Evolutionary conservation across 331 rosid species (phyloP).

Genomic region (Stylosanthes scabra): DNA sequence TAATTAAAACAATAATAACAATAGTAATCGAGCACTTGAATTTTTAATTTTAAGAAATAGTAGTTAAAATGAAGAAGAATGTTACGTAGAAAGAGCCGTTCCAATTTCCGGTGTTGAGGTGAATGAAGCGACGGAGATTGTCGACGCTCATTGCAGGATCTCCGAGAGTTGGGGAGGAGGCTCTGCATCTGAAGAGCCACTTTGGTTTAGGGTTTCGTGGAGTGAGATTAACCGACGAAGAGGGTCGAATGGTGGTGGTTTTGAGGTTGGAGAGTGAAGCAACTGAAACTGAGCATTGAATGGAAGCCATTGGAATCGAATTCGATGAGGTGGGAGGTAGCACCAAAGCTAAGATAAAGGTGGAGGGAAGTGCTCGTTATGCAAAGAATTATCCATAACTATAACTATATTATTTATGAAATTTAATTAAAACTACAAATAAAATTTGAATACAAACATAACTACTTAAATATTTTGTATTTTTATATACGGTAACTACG

Average conservation of each 20-base stretch:
- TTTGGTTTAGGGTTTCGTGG: not conserved
- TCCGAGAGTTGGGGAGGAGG: constrained; percentile 46
- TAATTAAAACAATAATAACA: no score
- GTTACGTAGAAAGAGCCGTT: constrained; percentile 87
- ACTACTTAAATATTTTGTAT: no score
- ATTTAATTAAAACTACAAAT: no score
- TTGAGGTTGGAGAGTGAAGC: constrained; percentile 12
- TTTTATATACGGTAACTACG: no score
- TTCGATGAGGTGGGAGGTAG: not conserved
- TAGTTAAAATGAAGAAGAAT: not conserved
- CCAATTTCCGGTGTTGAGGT: constrained; percentile 82
- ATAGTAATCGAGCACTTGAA: no score
- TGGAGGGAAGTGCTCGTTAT: not conserved
- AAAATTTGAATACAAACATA: no score
- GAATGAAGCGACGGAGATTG: constrained; percentile 66
- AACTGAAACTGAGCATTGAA: constrained; percentile 42
- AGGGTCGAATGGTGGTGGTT: not conserved
- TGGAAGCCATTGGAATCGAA: constrained; percentile 29
- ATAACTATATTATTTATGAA: no score
- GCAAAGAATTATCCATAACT: not conserved
- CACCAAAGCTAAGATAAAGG: no score
- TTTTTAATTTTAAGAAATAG: no score
- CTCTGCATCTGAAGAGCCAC: constrained; percentile 40
- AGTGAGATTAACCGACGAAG: constrained; percentile 14
- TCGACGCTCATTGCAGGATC: constrained; percentile 74